phyloP scores from a whole-genome alignment of 768 basidiomycete genomes.

The Tricholoma terreum region DNA sequence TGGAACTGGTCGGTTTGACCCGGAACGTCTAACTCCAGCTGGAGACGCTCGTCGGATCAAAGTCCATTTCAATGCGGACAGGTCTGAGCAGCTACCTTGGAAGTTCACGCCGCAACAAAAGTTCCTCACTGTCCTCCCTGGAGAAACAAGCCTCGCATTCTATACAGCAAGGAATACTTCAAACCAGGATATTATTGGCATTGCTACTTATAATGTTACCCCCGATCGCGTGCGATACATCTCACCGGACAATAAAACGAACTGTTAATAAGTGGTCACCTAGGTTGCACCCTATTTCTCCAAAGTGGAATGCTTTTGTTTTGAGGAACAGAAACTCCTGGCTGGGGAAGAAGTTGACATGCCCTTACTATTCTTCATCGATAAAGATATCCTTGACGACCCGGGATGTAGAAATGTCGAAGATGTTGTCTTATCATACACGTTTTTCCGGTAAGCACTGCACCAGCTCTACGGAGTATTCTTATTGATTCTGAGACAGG shows the following conservation, averaged over 20 bases:
- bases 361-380: constrained; percentile 98
- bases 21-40: constrained; percentile 80
- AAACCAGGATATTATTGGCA: constrained; percentile 88
- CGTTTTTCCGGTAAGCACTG: constrained; percentile 83
- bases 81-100: constrained; percentile 89
- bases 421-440: constrained; percentile 93
- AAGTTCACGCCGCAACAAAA: constrained; percentile 88
- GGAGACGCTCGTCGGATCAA: constrained; percentile 73
- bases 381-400: constrained; percentile 94
- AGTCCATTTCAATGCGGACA: constrained; percentile 95
- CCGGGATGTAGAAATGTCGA: constrained; percentile 83
- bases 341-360: constrained; percentile 98
- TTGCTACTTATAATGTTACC: constrained; percentile 98
- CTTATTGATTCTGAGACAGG: constrained; percentile 37
- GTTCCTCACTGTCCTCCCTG: constrained; percentile 85
- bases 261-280: background rate
- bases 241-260: background rate
- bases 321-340: constrained; percentile 94
- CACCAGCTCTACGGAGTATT: background rate
- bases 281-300: constrained; percentile 98
- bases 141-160: constrained; percentile 95
- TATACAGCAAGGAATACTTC: constrained; percentile 90
- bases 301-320: constrained; percentile 99
- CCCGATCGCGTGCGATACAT: constrained; percentile 77
- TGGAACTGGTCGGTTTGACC: constrained; percentile 77